Evolutionary conservation across 2,329 filamentous ascomycete species (phyloP), one percentile per base, ranked within the genome.

Genomic region (Venturia effusa): DNA sequence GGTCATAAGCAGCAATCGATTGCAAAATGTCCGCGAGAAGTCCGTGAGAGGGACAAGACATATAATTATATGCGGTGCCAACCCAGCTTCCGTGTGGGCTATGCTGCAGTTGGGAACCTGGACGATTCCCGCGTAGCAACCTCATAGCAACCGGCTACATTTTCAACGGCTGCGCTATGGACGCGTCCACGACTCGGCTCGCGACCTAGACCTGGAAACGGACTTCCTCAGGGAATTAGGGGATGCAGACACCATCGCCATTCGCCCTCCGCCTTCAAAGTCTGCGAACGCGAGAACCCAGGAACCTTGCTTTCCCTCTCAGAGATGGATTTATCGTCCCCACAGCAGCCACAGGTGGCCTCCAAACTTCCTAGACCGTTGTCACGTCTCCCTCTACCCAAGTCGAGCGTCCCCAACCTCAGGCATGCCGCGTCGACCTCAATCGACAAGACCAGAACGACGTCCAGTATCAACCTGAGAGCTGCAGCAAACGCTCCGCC

Each of bases 371-470:
- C 65, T 10, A 64, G 61, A 34, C 60, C 41, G 19, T 22, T 51
- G 13, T 63, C 61, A 54, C 24, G 45, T 7, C 64, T 65, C 10
- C 65, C 65, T 32, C 4, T 66, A 8, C 63, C 65, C n/a, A 66
- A 62, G 48, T 63, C 61, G 27, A 63, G 61, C 27, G 37, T 63
- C 34, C 61, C 61, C 32, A 63, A 63, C 30, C 48, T 59, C 32
- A 45, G 61, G 6, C 61, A 63, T 24, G 45, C 61, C 32, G 40
- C 60, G n/a, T 37, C 43, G 22, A 11, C 2, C 39, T 62, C 60
- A 15, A 43, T 62, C 22, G 40, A 37, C 13, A 41, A 34, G 39
- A 19, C 60, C 22, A 62, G 24, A 27, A 62, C 40, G 40, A 32
- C 60, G 2, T 62, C 60, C 17, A 48, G 1, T 51, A 17, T 41